A percentile compares a stretch with the other conserved stretches of the same genome.
These are phyloP conservation scores for Mrakia gelida DNA, from an alignment of 768 basidiomycete species.

Conservation along the genomic window DNA sequence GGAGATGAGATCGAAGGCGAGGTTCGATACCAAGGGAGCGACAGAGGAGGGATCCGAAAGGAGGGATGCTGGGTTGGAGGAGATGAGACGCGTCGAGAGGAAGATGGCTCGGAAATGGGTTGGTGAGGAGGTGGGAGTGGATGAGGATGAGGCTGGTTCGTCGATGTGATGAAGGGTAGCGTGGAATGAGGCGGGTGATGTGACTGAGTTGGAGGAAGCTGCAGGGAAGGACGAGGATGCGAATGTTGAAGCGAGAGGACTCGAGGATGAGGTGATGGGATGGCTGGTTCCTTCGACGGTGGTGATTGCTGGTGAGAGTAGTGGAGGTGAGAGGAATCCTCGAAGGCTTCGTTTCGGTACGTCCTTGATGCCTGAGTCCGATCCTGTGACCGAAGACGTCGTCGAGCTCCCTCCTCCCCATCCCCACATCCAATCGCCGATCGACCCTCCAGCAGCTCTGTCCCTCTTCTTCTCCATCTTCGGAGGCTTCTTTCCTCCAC, in stretches of 20 bases:
- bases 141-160: not conserved
- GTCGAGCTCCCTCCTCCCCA: slow-evolving; percentile 18
- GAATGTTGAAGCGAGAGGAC: not conserved
- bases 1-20: slow-evolving; percentile 26
- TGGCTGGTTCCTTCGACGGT: not conserved
- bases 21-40: not conserved
- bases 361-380: not conserved
- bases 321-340: not conserved
- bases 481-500: not conserved
- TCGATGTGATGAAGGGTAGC: not conserved
- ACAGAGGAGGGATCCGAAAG: not conserved
- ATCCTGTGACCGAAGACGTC: not conserved
- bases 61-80: slow-evolving; percentile 19
- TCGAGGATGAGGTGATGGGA: not conserved
- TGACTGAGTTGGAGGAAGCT: not conserved
- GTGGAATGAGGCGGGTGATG: not conserved
- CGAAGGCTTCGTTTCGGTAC: not conserved
- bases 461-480: slow-evolving; percentile 9
- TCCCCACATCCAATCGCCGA: slow-evolving; percentile 19
- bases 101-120: slow-evolving; percentile 28
- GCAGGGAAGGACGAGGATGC: not conserved
- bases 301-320: slow-evolving; percentile 10
- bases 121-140: not conserved
- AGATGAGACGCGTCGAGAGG: slow-evolving; percentile 27
- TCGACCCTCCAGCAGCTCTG: not conserved